phyloP scores from a whole-genome alignment of 169 alveolate genomes.

The Cystoisospora suis region DNA sequence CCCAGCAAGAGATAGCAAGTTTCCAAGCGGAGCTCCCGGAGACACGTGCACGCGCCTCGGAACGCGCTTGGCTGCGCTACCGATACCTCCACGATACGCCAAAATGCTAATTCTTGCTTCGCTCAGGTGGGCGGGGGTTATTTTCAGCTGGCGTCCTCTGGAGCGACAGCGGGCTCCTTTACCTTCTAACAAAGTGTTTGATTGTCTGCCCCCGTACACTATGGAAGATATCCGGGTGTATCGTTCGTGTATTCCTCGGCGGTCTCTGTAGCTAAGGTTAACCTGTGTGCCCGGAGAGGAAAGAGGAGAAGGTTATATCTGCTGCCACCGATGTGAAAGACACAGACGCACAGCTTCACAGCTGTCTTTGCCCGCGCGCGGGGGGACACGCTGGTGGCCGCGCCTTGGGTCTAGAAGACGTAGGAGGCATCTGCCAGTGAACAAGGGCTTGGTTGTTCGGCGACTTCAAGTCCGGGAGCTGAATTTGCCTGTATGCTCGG shows the following conservation, averaged over 20 bases:
- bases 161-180: not conserved
- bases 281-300: not conserved
- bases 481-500: no score
- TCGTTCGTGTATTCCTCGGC: not conserved
- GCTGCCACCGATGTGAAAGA: not conserved
- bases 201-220: not conserved
- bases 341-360: not conserved
- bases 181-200: not conserved
- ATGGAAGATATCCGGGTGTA: not conserved
- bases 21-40: constrained; percentile 31
- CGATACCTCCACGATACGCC: constrained; percentile 68
- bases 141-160: no score
- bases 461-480: no score
- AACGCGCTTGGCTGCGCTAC: constrained; percentile 57
- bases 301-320: not conserved
- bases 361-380: no score
- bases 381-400: no score
- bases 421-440: no score
- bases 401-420: no score
- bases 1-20: not conserved
- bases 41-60: constrained; percentile 66
- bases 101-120: constrained; percentile 61
- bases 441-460: no score
- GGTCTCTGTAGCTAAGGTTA: not conserved
- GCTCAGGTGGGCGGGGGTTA: constrained; percentile 17